Percentiles rank a stretch among this genome's conserved stretches.
Conservation (phyloP, 2,329 filamentous ascomycete genomes). For the Pyricularia sp. region DNA sequence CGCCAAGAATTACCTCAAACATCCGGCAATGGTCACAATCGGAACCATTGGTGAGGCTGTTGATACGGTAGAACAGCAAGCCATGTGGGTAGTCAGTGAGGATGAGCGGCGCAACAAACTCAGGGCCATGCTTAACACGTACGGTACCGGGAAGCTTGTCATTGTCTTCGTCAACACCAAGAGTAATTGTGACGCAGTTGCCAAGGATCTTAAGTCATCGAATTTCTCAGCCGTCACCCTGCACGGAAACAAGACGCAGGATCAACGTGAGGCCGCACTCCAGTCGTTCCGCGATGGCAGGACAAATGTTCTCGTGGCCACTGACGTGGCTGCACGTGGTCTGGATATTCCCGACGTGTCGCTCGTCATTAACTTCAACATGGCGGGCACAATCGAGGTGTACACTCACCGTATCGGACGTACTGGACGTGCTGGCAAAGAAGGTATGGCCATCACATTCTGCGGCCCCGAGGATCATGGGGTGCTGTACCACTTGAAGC, state of each 20-base stretch:
- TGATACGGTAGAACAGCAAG: constrained; percentile 93
- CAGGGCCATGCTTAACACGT: constrained; percentile 71
- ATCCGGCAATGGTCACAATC: constrained; percentile 88
- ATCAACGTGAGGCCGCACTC: constrained; percentile 89
- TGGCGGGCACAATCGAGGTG: constrained; percentile 82
- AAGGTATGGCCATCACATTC: constrained; percentile 91
- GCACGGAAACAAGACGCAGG: constrained; percentile 93
- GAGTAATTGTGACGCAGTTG: constrained; percentile 91
- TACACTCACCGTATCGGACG: constrained; percentile 96
- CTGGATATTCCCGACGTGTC: constrained; percentile 93
- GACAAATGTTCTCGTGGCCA: constrained; percentile 84
- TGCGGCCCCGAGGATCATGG: constrained; percentile 81
- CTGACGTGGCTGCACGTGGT: constrained; percentile 89
- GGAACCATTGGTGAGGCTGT: constrained; percentile 92
- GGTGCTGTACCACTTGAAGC: constrained; percentile 85
- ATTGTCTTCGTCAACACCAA: constrained; percentile 99
- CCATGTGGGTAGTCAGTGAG: constrained; percentile 81
- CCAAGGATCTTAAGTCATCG: constrained; percentile 86
- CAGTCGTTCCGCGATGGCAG: constrained; percentile 68
- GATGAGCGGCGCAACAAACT: constrained; percentile 95
- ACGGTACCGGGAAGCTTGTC: constrained; percentile 75
- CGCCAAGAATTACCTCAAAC: constrained; percentile 88
- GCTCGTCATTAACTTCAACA: constrained; percentile 97
- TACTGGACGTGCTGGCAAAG: constrained; percentile 95
- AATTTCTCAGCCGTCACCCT: constrained; percentile 82